Percentiles rank a stretch among this genome's conserved stretches.
Evolutionary conservation across 2,329 filamentous ascomycete genomes (phyloP).

Genomic region (Apiospora koreana): DNA sequence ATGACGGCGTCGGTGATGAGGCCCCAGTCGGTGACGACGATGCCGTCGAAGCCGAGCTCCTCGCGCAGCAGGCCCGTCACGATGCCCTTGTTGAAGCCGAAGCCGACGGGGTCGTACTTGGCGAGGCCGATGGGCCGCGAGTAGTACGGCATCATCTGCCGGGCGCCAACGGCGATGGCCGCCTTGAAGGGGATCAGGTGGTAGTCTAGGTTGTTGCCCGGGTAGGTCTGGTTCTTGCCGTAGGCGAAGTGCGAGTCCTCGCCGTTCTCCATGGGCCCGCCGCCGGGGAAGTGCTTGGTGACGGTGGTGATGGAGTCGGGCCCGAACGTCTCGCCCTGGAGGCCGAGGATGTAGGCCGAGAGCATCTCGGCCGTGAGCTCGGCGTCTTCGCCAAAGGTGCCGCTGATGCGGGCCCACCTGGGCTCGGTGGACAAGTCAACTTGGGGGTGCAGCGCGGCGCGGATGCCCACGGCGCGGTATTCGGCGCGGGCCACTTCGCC

Average conservation of each 20-base stretch:
- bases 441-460: slow-evolving; percentile 50
- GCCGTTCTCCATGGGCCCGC: slow-evolving; percentile 46
- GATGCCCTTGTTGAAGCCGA: slow-evolving; percentile 52
- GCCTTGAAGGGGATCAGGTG: slow-evolving; percentile 52
- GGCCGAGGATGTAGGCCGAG: slow-evolving; percentile 47
- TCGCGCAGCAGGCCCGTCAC: slow-evolving; percentile 49
- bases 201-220: slow-evolving; percentile 50
- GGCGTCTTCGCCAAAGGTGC: slow-evolving; percentile 51
- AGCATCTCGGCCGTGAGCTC: slow-evolving; percentile 38
- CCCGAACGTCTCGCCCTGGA: slow-evolving; percentile 47
- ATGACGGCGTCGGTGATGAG: slow-evolving; percentile 48
- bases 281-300: slow-evolving; percentile 56
- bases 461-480: slow-evolving; percentile 42
- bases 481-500: slow-evolving; percentile 52
- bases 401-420: slow-evolving; percentile 47
- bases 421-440: slow-evolving; percentile 53
- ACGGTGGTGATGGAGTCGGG: slow-evolving; percentile 45
- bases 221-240: slow-evolving; percentile 53
- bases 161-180: slow-evolving; percentile 48
- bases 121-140: slow-evolving; percentile 45
- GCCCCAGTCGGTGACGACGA: slow-evolving; percentile 55
- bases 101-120: slow-evolving; percentile 47
- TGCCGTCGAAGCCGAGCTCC: slow-evolving; percentile 51
- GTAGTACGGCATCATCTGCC: slow-evolving; percentile 56
- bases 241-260: slow-evolving; percentile 55